Evolutionary conservation across 805 yeast genomes (phyloP).

Genomic region (Komagataella phaffii): DNA sequence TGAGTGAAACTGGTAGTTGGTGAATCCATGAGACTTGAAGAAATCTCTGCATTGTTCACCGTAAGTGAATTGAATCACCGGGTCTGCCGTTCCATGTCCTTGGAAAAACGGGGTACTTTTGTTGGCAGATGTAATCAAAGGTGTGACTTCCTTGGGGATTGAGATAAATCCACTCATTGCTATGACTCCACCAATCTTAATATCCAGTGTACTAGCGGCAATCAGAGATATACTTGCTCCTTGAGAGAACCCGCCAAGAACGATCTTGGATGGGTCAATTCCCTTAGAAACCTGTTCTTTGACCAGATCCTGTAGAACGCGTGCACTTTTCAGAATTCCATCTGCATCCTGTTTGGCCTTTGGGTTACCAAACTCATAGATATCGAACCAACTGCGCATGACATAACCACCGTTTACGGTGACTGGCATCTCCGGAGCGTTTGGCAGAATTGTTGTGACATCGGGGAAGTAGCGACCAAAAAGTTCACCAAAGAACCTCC

Average conservation of each 20-base stretch:
- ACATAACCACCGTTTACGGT: conserved; percentile 49
- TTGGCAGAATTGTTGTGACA: conserved; percentile 75
- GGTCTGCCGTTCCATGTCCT: conserved; percentile 80
- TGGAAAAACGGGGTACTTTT: conserved; percentile 65
- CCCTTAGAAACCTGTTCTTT: conserved; percentile 39
- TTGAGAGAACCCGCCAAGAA: conserved; percentile 94
- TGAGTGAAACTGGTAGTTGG: conserved; percentile 30
- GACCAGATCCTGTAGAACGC: conserved; percentile 29
- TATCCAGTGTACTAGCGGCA: conserved; percentile 34
- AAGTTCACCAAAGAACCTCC: conserved; percentile 69
- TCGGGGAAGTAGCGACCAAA: conserved; percentile 36
- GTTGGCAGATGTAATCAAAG: conserved; percentile 25
- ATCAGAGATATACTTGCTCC: conserved; percentile 79
- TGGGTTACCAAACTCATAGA: conserved; percentile 38
- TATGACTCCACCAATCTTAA: conserved; percentile 67
- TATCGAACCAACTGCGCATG: conserved; percentile 87
- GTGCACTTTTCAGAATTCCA: conserved; percentile 40
- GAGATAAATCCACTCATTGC: conserved; percentile 68
- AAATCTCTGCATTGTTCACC: conserved; percentile 29
- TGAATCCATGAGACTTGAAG: conserved; percentile 30
- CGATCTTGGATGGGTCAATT: conserved; percentile 48
- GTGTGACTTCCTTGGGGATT: conserved; percentile 14
- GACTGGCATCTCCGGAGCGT: conserved; percentile 68
- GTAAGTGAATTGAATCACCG: conserved; percentile 32
- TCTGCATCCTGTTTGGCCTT: conserved; percentile 32